phyloP scores from a whole-genome alignment of 495 filamentous ascomycete genomes.

The Hypoxylon cercidicola region DNA sequence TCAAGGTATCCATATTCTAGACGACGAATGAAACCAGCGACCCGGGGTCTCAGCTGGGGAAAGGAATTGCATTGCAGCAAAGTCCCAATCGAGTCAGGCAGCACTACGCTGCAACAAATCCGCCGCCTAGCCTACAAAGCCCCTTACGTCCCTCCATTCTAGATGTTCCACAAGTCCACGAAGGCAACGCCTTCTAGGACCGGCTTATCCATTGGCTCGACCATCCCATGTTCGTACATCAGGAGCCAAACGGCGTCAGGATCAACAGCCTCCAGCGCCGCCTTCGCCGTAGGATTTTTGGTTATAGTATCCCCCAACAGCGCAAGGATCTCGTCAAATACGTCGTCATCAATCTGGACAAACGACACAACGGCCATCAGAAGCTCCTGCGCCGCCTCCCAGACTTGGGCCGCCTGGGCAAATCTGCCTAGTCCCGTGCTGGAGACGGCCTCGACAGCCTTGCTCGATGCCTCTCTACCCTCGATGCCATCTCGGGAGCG shows the following conservation, averaged over 20 bases:
- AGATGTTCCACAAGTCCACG: slow-evolving; percentile 21
- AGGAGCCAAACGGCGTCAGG: slow-evolving; percentile 79
- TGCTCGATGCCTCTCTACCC: slow-evolving; percentile 22
- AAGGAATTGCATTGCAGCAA: no score
- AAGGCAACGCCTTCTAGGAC: slow-evolving; percentile 56
- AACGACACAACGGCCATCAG: slow-evolving; percentile 63
- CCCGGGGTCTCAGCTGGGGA: no score
- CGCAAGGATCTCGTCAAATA: slow-evolving; percentile 75
- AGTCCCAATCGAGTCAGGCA: no score
- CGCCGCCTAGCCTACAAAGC: neutral
- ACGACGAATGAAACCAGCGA: no score
- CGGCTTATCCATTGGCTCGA: slow-evolving; percentile 47
- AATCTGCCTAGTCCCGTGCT: slow-evolving; percentile 58
- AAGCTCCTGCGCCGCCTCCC: slow-evolving; percentile 67
- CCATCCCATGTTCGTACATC: slow-evolving; percentile 54
- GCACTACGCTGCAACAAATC: no score
- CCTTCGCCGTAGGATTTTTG: slow-evolving; percentile 58
- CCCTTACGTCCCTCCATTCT: neutral
- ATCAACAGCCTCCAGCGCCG: slow-evolving; percentile 68
- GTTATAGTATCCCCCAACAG: slow-evolving; percentile 64
- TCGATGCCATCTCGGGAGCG: slow-evolving; percentile 24
- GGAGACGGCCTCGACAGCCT: slow-evolving; percentile 9
- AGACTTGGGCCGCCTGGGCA: slow-evolving; percentile 64
- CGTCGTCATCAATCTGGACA: slow-evolving; percentile 68
- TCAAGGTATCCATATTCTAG: no score